These are phyloP conservation scores for Arctium minus DNA, from an alignment of 129 eudicot genomes.

Conservation along the genomic window DNA sequence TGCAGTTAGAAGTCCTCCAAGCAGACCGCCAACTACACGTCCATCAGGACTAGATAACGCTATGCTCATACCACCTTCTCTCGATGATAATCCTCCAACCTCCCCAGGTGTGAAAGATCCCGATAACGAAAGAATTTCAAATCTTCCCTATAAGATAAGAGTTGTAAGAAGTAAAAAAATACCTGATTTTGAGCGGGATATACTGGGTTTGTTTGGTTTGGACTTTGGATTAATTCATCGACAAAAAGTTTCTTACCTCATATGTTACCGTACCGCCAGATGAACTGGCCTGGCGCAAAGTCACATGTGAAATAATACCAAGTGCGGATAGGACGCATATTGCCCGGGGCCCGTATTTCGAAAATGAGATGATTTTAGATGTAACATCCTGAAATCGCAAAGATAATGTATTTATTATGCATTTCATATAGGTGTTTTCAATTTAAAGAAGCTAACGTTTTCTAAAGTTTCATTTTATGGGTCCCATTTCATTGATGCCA, in stretches of 20 bases:
- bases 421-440: neutral
- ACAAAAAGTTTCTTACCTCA: slow-evolving; percentile 42
- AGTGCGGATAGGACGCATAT: slow-evolving; percentile 66
- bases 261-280: slow-evolving; percentile 72
- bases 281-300: slow-evolving; percentile 55
- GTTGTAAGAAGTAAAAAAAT: neutral
- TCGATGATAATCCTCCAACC: slow-evolving; percentile 42
- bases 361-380: slow-evolving; percentile 50
- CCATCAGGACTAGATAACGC: slow-evolving; percentile 69
- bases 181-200: neutral
- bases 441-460: neutral
- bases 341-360: slow-evolving; percentile 71
- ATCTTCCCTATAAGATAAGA: slow-evolving; percentile 50
- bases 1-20: slow-evolving; percentile 67
- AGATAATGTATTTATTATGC: slow-evolving; percentile 6
- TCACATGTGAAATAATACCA: slow-evolving; percentile 69
- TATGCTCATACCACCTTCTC: slow-evolving; percentile 56
- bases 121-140: slow-evolving; percentile 70
- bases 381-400: slow-evolving; percentile 60
- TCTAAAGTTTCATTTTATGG: neutral
- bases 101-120: slow-evolving; percentile 72
- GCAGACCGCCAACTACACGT: slow-evolving; percentile 68
- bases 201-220: neutral
- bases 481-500: neutral
- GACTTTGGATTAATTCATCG: neutral